Conservation (phyloP, 345 rosid genomes). For the Brassica nigra region DNA sequence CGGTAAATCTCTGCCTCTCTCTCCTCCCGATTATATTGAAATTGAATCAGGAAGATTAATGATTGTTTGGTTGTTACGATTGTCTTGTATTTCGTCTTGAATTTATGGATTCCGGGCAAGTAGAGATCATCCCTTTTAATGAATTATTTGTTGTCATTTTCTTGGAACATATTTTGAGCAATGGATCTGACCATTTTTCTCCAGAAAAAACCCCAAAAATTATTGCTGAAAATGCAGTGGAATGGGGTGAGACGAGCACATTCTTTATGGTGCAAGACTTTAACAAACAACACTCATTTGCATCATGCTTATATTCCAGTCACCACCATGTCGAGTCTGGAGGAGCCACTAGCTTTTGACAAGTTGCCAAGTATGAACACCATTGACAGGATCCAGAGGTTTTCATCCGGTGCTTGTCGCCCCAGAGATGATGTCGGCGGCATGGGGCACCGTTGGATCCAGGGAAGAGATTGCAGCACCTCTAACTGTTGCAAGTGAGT, state of each 20-base stretch:
- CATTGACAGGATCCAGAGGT: slow-evolving; percentile 78
- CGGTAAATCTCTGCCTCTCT: slow-evolving; percentile 12
- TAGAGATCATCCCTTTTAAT: background rate
- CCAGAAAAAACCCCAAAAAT: slow-evolving; percentile 35
- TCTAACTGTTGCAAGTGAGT: slow-evolving; percentile 77
- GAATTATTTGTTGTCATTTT: background rate
- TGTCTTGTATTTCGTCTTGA: background rate
- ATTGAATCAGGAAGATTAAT: background rate
- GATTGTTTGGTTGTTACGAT: background rate
- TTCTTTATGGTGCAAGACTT: slow-evolving; percentile 34
- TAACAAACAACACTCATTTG: slow-evolving; percentile 31
- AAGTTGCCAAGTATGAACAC: slow-evolving; percentile 94
- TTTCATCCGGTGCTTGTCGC: slow-evolving; percentile 82
- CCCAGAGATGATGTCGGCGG: slow-evolving; percentile 72
- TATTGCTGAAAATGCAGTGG: slow-evolving; percentile 39
- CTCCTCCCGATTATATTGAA: background rate
- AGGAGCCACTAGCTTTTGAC: slow-evolving; percentile 86
- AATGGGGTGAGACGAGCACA: slow-evolving; percentile 31
- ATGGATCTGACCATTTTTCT: slow-evolving; percentile 34
- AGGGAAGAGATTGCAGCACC: slow-evolving; percentile 78
- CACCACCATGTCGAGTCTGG: slow-evolving; percentile 88
- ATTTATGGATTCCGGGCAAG: background rate
- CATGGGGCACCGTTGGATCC: slow-evolving; percentile 84
- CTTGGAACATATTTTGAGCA: slow-evolving; percentile 16
- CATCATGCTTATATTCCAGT: slow-evolving; percentile 47